phyloP scores from a whole-genome alignment of 202 grass and related monocot species.

The Alloteropsis angusta region DNA sequence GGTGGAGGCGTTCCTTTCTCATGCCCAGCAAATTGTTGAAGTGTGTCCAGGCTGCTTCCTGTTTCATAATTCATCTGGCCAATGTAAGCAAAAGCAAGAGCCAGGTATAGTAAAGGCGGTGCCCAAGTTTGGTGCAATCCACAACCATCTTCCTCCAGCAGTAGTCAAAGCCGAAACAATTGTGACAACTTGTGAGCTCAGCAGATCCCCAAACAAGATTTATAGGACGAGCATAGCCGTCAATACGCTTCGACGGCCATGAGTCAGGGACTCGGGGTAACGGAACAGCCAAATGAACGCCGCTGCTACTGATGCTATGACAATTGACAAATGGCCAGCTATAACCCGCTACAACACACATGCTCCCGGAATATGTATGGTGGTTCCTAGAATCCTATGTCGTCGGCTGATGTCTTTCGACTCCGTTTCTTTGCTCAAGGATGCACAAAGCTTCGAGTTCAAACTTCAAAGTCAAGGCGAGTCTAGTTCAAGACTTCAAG shows the following conservation, averaged over 20 bases:
- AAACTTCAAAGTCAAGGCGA: too few relatives aligned
- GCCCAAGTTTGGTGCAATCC: not conserved
- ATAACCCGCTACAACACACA: not conserved
- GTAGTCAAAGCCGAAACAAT: not conserved
- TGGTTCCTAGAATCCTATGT: too few relatives aligned
- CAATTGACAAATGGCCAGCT: conserved; percentile 9
- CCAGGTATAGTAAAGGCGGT: not conserved
- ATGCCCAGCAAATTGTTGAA: too few relatives aligned
- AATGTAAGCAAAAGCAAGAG: not conserved
- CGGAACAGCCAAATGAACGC: not conserved
- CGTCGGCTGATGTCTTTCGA: too few relatives aligned
- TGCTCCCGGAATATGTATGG: not conserved
- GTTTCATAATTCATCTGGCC: not conserved
- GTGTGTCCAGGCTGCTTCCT: too few relatives aligned
- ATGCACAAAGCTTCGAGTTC: too few relatives aligned
- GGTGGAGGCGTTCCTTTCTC: too few relatives aligned
- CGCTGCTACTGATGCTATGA: not conserved
- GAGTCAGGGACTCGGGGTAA: not conserved
- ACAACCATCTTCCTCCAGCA: not conserved
- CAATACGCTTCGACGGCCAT: not conserved
- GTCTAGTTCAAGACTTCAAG: too few relatives aligned
- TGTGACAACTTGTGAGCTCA: too few relatives aligned
- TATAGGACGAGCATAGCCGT: not conserved
- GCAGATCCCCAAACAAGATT: too few relatives aligned
- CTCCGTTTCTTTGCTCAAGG: too few relatives aligned